Evolutionary conservation across 2,329 filamentous ascomycete species (phyloP).

Genomic region (Fusarium sp.): DNA sequence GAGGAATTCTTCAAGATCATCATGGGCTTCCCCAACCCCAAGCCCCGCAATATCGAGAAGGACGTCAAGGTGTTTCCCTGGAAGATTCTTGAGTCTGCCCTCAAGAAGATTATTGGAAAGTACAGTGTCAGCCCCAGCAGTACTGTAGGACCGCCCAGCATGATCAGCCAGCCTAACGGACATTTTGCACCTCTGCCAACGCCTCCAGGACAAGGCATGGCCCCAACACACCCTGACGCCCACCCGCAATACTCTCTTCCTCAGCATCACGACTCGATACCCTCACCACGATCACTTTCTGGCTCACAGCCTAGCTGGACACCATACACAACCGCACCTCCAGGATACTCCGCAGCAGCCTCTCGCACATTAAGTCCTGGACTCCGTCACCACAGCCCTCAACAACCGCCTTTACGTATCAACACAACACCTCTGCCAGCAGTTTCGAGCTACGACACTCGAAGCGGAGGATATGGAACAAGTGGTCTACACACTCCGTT

Average conservation of each 20-base stretch:
- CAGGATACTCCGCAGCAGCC: constrained; percentile 49
- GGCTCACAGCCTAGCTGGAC: constrained; percentile 62
- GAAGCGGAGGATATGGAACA: constrained; percentile 54
- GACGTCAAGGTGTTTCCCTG: constrained; percentile 99
- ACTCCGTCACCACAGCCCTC: constrained; percentile 51
- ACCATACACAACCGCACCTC: constrained; percentile 54
- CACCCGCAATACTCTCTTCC: constrained; percentile 55
- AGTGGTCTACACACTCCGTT: constrained; percentile 55
- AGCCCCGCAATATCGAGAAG: constrained; percentile 98
- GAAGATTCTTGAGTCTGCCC: constrained; percentile 85
- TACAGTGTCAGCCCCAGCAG: constrained; percentile 71
- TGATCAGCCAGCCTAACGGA: constrained; percentile 54
- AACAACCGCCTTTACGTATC: constrained; percentile 52
- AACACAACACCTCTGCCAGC: constrained; percentile 54
- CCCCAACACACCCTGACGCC: constrained; percentile 48
- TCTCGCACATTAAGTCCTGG: constrained; percentile 57
- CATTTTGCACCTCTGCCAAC: constrained; percentile 60
- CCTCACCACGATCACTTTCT: constrained; percentile 64
- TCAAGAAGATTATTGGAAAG: constrained; percentile 99
- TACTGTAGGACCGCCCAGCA: constrained; percentile 52
- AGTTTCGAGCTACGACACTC: constrained; percentile 52
- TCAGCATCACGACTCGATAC: constrained; percentile 61
- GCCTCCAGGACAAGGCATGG: constrained; percentile 54
- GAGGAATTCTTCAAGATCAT: constrained; percentile 99
- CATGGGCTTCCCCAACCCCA: constrained; percentile 95